Evolutionary conservation across 225 moss, liverwort and hornwort species (phyloP).

Genomic region (Thuidium tamariscinum): DNA sequence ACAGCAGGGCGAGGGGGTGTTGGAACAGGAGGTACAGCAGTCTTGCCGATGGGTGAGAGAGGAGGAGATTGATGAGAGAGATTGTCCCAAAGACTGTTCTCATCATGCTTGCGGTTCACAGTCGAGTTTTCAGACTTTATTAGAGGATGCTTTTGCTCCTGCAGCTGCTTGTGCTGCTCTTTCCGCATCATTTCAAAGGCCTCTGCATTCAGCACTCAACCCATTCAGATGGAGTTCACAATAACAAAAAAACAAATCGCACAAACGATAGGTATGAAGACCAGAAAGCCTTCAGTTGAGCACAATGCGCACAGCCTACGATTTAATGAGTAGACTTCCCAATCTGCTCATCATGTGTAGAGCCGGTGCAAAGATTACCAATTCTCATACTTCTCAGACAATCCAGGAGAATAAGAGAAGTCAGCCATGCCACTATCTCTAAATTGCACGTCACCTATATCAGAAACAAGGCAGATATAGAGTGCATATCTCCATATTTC

Average conservation of each 20-base stretch:
- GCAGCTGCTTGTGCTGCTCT: slow-evolving; percentile 83
- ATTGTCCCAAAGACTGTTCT: slow-evolving; percentile 88
- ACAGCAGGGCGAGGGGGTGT: slow-evolving; percentile 84
- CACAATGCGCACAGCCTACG: neutral
- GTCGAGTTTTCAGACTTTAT: slow-evolving; percentile 41
- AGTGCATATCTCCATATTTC: neutral
- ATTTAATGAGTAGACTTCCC: neutral
- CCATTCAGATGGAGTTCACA: neutral
- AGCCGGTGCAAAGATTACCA: neutral
- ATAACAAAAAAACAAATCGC: neutral
- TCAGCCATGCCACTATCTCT: neutral
- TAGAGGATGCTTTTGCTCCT: slow-evolving; percentile 58
- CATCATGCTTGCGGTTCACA: slow-evolving; percentile 86
- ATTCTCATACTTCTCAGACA: neutral
- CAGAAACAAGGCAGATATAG: neutral
- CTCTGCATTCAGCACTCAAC: slow-evolving; percentile 37
- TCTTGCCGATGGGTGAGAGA: slow-evolving; percentile 38
- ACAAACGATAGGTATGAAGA: neutral
- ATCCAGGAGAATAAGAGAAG: neutral
- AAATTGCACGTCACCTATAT: neutral
- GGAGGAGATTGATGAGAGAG: slow-evolving; percentile 38
- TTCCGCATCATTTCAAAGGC: slow-evolving; percentile 92
- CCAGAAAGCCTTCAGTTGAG: neutral
- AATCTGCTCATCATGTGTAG: neutral
- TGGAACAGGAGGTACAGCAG: slow-evolving; percentile 25